A percentile compares a stretch with the other conserved stretches of the same genome.
Conservation (phyloP, 805 yeast species). For the Groenewaldozyma tartarivorans region DNA sequence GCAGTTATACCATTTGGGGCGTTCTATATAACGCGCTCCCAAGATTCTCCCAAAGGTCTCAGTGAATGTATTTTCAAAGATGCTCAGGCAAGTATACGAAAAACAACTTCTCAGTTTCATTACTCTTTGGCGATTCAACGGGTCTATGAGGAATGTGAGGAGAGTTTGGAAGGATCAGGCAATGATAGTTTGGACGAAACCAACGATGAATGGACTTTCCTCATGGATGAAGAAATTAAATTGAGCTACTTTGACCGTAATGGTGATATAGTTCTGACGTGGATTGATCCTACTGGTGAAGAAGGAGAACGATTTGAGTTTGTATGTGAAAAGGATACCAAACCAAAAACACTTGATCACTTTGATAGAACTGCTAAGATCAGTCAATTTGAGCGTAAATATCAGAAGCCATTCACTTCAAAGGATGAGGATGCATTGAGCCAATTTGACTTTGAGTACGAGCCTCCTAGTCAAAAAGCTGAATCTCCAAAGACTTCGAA, state of each 20-base stretch:
- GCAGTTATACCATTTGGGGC: constrained; percentile 71
- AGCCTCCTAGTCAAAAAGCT: constrained; percentile 8
- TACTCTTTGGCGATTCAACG: constrained; percentile 65
- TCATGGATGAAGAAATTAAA: constrained; percentile 51
- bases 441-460: constrained; percentile 42
- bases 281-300: constrained; percentile 85
- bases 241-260: constrained; percentile 45
- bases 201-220: constrained; percentile 62
- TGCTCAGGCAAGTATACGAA: constrained; percentile 63
- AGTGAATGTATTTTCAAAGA: constrained; percentile 64
- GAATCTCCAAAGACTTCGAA: background rate
- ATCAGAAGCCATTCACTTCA: constrained; percentile 39
- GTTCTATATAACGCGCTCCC: constrained; percentile 61
- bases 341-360: constrained; percentile 37
- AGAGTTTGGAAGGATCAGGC: constrained; percentile 40
- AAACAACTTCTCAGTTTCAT: constrained; percentile 53
- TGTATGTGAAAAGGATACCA: constrained; percentile 52
- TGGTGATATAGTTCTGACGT: constrained; percentile 52
- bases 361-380: constrained; percentile 55
- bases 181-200: constrained; percentile 33
- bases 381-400: constrained; percentile 72
- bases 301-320: constrained; percentile 77
- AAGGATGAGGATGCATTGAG: constrained; percentile 38
- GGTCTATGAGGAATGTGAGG: constrained; percentile 61
- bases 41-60: constrained; percentile 78